A percentile compares a stretch with the other conserved stretches of the same genome.
phyloP scores from a whole-genome alignment of 306 rosid species.

The Prunus kanzakura region DNA sequence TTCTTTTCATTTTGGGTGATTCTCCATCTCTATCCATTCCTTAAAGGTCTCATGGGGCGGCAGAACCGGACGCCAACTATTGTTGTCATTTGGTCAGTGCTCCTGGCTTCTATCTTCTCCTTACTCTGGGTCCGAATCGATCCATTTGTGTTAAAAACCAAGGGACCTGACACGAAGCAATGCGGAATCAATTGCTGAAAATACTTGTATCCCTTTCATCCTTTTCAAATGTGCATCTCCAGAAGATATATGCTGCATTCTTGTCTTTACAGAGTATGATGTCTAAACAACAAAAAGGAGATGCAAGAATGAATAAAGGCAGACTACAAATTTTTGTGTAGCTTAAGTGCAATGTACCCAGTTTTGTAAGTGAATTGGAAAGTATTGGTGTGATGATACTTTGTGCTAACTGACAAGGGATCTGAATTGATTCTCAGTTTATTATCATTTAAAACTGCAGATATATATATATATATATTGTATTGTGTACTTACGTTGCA shows the following conservation, averaged over 20 bases:
- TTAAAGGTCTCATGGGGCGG: slow-evolving; percentile 92
- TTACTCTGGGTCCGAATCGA: slow-evolving; percentile 95
- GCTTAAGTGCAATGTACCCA: slow-evolving; percentile 44
- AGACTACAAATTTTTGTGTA: slow-evolving; percentile 48
- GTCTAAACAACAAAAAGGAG: slow-evolving; percentile 30
- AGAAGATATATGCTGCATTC: slow-evolving; percentile 39
- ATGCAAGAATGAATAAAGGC: slow-evolving; percentile 47
- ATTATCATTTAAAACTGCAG: slow-evolving; percentile 6
- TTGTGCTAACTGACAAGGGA: slow-evolving; percentile 21
- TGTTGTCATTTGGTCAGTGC: slow-evolving; percentile 91
- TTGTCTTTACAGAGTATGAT: slow-evolving; percentile 34
- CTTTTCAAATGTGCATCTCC: slow-evolving; percentile 39
- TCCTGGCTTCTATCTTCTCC: slow-evolving; percentile 93
- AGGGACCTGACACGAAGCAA: slow-evolving; percentile 78
- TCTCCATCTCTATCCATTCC: slow-evolving; percentile 95
- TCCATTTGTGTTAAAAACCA: slow-evolving; percentile 81
- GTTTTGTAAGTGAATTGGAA: slow-evolving; percentile 49
- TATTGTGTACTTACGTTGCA: neutral
- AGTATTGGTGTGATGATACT: slow-evolving; percentile 27
- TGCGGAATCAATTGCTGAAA: slow-evolving; percentile 90
- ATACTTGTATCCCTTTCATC: slow-evolving; percentile 14
- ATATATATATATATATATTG: neutral
- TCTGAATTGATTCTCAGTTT: slow-evolving; percentile 20
- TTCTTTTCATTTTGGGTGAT: slow-evolving; percentile 97
- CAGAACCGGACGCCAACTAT: slow-evolving; percentile 97